Evolutionary conservation across 805 yeast genomes (phyloP).

Genomic region (Candida vaughaniae): DNA sequence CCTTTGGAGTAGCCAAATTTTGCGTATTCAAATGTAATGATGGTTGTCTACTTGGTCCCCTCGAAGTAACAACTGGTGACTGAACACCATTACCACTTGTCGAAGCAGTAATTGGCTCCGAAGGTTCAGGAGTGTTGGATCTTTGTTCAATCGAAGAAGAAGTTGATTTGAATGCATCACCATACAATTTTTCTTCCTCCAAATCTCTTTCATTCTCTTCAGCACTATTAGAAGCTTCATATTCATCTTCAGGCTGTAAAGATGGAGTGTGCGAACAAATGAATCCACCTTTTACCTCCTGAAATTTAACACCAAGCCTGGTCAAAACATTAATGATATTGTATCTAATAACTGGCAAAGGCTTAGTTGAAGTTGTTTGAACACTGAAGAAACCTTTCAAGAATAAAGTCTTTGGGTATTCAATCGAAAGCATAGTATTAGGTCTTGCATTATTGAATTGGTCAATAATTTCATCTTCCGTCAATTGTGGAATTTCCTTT

Average conservation of each 20-base stretch:
- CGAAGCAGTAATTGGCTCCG: not conserved
- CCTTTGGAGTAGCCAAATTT: constrained; percentile 25
- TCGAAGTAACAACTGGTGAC: constrained; percentile 4
- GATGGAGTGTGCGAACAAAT: constrained; percentile 72
- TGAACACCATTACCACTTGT: not conserved
- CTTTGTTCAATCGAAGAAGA: constrained; percentile 22
- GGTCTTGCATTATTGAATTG: constrained; percentile 57
- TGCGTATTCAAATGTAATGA: constrained; percentile 35
- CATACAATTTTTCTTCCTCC: constrained; percentile 36
- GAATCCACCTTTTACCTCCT: constrained; percentile 93
- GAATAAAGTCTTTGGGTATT: constrained; percentile 86
- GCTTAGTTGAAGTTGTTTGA: constrained; percentile 91
- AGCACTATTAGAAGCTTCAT: constrained; percentile 14
- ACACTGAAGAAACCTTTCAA: constrained; percentile 92
- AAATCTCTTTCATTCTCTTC: constrained; percentile 17
- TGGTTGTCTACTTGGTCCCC: constrained; percentile 37
- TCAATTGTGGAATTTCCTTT: constrained; percentile 32
- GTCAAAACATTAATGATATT: constrained; percentile 77
- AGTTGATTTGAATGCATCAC: constrained; percentile 40
- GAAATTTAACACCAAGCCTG: constrained; percentile 73
- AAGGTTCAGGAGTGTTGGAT: constrained; percentile 26
- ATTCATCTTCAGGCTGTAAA: constrained; percentile 16
- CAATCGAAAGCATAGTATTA: constrained; percentile 90
- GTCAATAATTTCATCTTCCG: constrained; percentile 42
- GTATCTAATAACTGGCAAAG: constrained; percentile 82